Evolutionary conservation across 495 filamentous ascomycete genomes (phyloP), one percentile per base, ranked within the genome.

Genomic region (Hyaloscypha hepaticicola): DNA sequence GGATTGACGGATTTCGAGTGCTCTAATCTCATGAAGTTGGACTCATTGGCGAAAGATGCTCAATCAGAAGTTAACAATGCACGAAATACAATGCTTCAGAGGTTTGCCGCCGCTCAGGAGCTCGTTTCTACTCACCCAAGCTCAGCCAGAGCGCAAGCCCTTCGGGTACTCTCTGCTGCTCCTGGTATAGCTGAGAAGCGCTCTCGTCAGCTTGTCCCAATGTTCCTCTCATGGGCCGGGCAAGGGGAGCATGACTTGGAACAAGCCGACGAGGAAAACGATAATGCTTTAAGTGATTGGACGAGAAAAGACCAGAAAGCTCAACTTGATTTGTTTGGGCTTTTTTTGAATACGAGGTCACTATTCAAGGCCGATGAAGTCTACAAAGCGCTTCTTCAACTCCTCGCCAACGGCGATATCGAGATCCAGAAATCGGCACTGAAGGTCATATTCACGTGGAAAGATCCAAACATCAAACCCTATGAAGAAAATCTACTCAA

Each of bases 401-500:
- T 97, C 34, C 77, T 97, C 31, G 84, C 85, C 22, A 93, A 96
- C 69, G 96, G 93, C 60, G 93, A 98, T 72, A 82, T 88, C 27
- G 93, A 96, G 63, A 82, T 97, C 19, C 95, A 99, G 69, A 92
- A 90, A 62, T 81, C 84, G 65, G 85, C 91, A 4, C 82, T 99
- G 34, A 93, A 91, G 70, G 91, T 89, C 29, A 84, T 99, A 24
- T 82, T 95, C 51, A 85, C 92, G 0, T 98, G 95, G 94, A 97
- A 96, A 73, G 80, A 84, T 38, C 78, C 88, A 2, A 85, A 80
- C 21, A 79, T 99, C 55, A 81, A 80, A 52, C 86, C 87, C 3
- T 98, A 97, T 70, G 84, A 93, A 65, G 93, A 97, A 68, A 90
- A 92, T 66, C 79, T 99, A 8, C 82, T 91, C 41, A 95, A 94